Conservation (phyloP, 192 early-diverging fungal genomes). For the Coemansia sp. region DNA sequence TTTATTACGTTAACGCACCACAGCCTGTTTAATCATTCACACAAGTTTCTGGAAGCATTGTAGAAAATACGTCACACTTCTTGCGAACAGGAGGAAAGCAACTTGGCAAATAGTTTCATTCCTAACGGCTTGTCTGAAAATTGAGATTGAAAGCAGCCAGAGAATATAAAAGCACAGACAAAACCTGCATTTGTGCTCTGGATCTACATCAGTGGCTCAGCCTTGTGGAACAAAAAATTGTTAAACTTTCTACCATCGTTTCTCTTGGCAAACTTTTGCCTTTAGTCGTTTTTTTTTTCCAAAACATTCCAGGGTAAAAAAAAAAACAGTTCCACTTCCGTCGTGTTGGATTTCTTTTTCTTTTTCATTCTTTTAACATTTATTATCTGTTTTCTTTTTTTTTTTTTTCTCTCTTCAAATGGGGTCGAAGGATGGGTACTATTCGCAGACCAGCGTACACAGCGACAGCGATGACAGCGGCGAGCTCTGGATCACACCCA, state of each 20-base stretch:
- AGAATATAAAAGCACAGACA: background rate
- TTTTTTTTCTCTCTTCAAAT: background rate
- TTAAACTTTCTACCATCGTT: background rate
- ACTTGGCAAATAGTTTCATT: no score
- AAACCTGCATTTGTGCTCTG: background rate
- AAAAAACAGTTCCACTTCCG: background rate
- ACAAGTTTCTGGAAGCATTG: no score
- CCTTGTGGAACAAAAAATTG: background rate
- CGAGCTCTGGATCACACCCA: slow-evolving; percentile 52
- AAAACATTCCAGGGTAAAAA: background rate
- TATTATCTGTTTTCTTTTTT: background rate
- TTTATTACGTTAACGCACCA: no score
- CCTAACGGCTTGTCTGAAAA: no score
- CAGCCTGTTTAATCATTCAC: no score
- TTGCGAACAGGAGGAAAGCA: no score
- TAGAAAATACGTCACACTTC: no score
- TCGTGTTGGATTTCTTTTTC: background rate
- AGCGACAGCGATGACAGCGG: slow-evolving; percentile 34
- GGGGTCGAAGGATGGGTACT: slow-evolving; percentile 1
- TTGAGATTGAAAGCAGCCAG: no score
- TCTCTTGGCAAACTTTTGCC: no score
- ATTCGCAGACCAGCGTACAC: background rate
- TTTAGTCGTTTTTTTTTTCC: no score
- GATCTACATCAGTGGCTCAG: background rate
- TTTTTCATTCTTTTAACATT: background rate